Evolutionary conservation across 345 rosid species (phyloP), one percentile per base, ranked within the genome.

Genomic region (Citrus hindsii): DNA sequence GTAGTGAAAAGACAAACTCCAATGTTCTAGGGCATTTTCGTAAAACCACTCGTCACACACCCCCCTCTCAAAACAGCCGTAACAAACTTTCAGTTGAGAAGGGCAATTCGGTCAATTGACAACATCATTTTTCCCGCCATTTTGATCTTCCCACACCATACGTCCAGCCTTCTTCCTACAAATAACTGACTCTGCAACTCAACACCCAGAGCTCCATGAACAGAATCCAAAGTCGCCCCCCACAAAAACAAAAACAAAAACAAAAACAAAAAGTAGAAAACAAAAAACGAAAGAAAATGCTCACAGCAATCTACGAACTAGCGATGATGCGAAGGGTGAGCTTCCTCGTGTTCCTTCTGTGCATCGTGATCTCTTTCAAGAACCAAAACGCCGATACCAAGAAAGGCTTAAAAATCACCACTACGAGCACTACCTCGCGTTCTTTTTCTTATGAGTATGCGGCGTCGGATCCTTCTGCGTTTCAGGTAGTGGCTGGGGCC

Each of bases 321-420:
- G 71, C 60, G 19, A 70, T 42, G 9, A 24, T 84, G 77, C 76
- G 27, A 65, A 82, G 78, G 56, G 78, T 83, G 75, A 83, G 81
- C 77, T 67, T 82, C 65, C 62, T 86, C 46, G 22, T 86, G 3
- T 32, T 86, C 81, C 40, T 84, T 65, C 71, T 89, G 37, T 86
- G 92, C 82, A 61, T 83, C 82, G 79, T 71, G 80, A 60, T 90
- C 63, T 78, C 91, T 76, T 61, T 82, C 78, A 74, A 46, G 67
- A 79, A 38, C 79, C 79, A 37, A 21, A 80, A 77, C 8, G 74
- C 84, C 19, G 82, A 64, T 6, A 83, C 72, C 69, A 62, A 48
- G 53, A 78, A 74, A 48, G 72, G 6, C 60, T 76, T 32, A 4
- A 61, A 21, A 27, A 33, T 59, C 21, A 10, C n/a, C 37, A 4